Percentiles rank a stretch among this genome's conserved stretches.
Evolutionary conservation across 1,139 yeast species (phyloP).

Genomic region (Zygosaccharomyces sapae): DNA sequence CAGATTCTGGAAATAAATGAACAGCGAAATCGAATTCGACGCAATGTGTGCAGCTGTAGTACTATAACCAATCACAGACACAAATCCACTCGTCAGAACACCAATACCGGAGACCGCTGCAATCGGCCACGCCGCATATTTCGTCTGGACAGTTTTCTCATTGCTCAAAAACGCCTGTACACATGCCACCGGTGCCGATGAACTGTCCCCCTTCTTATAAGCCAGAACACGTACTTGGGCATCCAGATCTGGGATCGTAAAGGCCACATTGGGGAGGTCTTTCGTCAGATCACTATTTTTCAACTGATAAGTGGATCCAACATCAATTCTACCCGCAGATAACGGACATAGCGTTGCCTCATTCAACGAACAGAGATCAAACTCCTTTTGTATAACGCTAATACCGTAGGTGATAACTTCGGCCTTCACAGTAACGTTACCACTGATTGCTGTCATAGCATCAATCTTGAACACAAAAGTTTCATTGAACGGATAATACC

Average conservation of each 20-base stretch:
- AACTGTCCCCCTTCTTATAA: constrained; percentile 44
- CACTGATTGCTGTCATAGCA: constrained; percentile 77
- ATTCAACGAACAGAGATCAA: constrained; percentile 61
- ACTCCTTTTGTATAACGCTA: constrained; percentile 49
- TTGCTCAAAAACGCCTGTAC: constrained; percentile 83
- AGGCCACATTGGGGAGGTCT: constrained; percentile 76
- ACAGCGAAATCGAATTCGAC: constrained; percentile 86
- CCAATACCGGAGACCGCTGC: constrained; percentile 91
- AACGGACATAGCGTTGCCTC: constrained; percentile 73
- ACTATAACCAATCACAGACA: constrained; percentile 84
- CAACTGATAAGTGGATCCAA: constrained; percentile 51
- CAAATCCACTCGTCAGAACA: constrained; percentile 77
- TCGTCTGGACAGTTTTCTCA: constrained; percentile 92
- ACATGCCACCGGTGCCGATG: constrained; percentile 66
- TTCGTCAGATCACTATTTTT: constrained; percentile 41
- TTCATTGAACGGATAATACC: constrained; percentile 59
- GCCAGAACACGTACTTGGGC: constrained; percentile 80
- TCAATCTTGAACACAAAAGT: constrained; percentile 64
- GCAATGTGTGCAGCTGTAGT: constrained; percentile 96
- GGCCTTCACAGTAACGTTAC: constrained; percentile 65
- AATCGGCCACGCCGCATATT: constrained; percentile 94
- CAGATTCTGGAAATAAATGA: constrained; percentile 87
- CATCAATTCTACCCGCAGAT: constrained; percentile 79
- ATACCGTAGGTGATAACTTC: constrained; percentile 83
- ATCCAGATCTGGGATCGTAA: constrained; percentile 88